Evolutionary conservation across 768 basidiomycete species (phyloP).

Genomic region (Mycena galericulata): DNA sequence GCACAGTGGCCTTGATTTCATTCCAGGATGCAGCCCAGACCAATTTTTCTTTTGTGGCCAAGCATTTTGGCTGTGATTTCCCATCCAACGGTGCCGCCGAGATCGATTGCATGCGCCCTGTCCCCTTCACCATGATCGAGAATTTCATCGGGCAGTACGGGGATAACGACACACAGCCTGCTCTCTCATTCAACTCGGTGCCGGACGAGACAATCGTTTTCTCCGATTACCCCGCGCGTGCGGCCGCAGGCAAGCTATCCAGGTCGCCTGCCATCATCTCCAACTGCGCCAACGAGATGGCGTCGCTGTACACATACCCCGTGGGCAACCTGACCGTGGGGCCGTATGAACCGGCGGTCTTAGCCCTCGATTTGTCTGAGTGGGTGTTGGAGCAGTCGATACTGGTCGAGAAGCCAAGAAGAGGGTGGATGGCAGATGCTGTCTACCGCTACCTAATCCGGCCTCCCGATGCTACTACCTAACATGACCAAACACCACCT

Average conservation of each 20-base stretch:
- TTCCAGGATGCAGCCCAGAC: background rate
- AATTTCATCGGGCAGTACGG: constrained; percentile 30
- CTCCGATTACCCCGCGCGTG: constrained; percentile 22
- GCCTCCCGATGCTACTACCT: no score
- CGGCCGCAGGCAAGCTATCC: constrained; percentile 14
- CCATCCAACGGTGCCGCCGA: constrained; percentile 4
- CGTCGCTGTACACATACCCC: constrained; percentile 17
- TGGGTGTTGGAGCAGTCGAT: no score
- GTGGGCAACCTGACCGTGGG: constrained; percentile 16
- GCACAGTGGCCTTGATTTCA: background rate
- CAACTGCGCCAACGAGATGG: constrained; percentile 22
- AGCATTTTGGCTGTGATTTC: constrained; percentile 26
- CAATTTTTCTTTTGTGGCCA: constrained; percentile 31
- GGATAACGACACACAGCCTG: constrained; percentile 25
- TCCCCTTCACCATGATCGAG: constrained; percentile 18
- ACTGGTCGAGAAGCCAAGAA: no score
- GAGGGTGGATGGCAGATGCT: no score
- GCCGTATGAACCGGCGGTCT: constrained; percentile 17
- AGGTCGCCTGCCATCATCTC: constrained; percentile 19
- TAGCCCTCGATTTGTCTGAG: background rate
- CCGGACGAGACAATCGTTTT: constrained; percentile 24
- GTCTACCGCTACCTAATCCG: no score
- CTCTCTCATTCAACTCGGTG: constrained; percentile 2
- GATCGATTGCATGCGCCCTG: constrained; percentile 28
- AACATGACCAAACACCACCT: no score